Conservation (phyloP, 352 stramenopile genomes). For the Globisporangium barbulae region DNA sequence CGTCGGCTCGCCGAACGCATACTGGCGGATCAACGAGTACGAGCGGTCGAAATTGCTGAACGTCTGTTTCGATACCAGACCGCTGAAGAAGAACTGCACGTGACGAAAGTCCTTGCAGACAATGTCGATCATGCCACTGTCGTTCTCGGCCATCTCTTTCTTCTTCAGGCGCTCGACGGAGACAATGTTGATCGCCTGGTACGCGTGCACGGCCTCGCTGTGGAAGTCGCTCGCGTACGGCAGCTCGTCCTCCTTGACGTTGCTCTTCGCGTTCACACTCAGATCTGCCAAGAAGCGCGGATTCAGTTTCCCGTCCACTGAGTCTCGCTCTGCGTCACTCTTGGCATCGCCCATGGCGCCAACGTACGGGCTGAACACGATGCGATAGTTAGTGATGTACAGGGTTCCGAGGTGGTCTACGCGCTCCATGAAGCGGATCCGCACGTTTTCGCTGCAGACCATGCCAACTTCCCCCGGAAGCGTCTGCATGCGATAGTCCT, state of each 20-base stretch:
- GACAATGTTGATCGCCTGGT: slow-evolving; percentile 69
- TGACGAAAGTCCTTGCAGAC: slow-evolving; percentile 81
- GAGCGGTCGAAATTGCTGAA: slow-evolving; percentile 77
- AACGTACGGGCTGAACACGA: slow-evolving; percentile 65
- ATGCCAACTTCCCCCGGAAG: slow-evolving; percentile 67
- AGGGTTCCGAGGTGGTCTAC: slow-evolving; percentile 53
- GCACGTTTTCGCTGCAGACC: slow-evolving; percentile 59
- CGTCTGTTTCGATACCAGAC: slow-evolving; percentile 72
- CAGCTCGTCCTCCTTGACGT: slow-evolving; percentile 40
- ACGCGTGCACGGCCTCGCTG: slow-evolving; percentile 36
- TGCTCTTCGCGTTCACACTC: slow-evolving; percentile 22
- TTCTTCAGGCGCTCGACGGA: slow-evolving; percentile 73
- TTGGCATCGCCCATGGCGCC: not conserved
- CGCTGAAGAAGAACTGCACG: slow-evolving; percentile 72
- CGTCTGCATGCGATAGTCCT: slow-evolving; percentile 39
- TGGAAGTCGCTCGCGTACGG: slow-evolving; percentile 42
- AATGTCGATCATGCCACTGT: slow-evolving; percentile 68
- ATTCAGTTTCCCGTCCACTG: not conserved
- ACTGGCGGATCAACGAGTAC: slow-evolving; percentile 52
- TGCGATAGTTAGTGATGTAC: slow-evolving; percentile 78
- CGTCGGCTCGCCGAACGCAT: slow-evolving; percentile 52
- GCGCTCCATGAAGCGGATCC: slow-evolving; percentile 45
- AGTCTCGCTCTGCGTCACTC: slow-evolving; percentile 6
- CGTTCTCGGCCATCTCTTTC: slow-evolving; percentile 71
- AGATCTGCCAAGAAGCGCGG: slow-evolving; percentile 20